Base-by-base conservation (phyloP, 148 eudicot genomes). In the Rheum nobile region DNA sequence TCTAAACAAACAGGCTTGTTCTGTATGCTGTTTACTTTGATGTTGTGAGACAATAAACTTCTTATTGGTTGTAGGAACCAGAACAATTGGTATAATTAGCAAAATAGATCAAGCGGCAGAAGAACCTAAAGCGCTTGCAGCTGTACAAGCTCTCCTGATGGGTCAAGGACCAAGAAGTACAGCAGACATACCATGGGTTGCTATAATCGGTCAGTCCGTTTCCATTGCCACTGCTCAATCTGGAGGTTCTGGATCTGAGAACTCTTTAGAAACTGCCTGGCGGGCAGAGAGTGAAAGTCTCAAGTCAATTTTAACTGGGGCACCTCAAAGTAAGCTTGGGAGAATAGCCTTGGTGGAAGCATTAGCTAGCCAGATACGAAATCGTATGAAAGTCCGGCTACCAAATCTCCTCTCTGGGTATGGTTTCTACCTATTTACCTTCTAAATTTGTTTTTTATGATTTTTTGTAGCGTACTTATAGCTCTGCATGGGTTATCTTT, bases 81-180 rank as follows among this genome's bases (percentile, higher is more conserved):
- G 99, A 85, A 95, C 97, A 42, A 85, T 95, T 79, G 99, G 99
- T 71, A 87, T 95, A 26, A 92, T 95, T 77, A 95, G 97, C 84
- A 95, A 95, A 83, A 87, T 92, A 78, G 99, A 95, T 81, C 99
- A 95, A 84, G 97, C 89, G 52, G 89, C 97, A 75, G 68, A 89
- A 87, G 99, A 95, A 54, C 82, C 97, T 75, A 95, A 95, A 85
- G 82, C 85, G 14, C 94, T 95, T 76, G 99, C 97, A 79, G 99
- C 99, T 32, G 99, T 92, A 67, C 99, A 92, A 80, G 96, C 99
- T 69, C 90, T 95, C 65, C 83, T 95, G 46, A 76, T 79, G 83
- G 89, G 90, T 74, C 97, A 95, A 83, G 99, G 99, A 47, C 99
- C 99, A 76, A 82, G 97, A 52, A 92, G 94, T 78, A 82, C 99